phyloP scores from a whole-genome alignment of 106 monocot species.

The Hemerocallis citrina region DNA sequence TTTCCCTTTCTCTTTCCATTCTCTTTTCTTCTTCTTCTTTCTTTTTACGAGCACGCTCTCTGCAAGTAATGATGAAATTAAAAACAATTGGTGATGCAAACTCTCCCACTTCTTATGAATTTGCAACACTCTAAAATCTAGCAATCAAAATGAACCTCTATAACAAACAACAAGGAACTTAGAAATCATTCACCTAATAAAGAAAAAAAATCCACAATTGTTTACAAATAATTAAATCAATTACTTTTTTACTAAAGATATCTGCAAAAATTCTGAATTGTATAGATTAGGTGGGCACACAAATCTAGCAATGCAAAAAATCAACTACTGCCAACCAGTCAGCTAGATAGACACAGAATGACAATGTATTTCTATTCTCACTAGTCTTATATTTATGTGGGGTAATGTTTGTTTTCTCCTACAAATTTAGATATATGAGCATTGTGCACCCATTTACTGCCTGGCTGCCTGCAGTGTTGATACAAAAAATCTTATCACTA shows the following conservation, averaged over 20 bases:
- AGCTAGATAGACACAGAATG: background rate
- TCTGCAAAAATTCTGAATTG: background rate
- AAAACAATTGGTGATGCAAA: background rate
- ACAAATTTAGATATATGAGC: too few species aligned
- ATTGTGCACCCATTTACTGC: too few species aligned
- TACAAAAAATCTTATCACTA: too few species aligned
- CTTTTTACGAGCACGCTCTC: conserved; percentile 91
- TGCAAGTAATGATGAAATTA: conserved; percentile 18
- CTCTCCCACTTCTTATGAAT: background rate
- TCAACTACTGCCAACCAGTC: background rate
- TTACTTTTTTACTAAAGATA: background rate
- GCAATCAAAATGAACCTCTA: background rate
- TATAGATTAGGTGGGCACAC: background rate
- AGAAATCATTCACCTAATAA: background rate
- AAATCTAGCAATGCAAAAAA: background rate
- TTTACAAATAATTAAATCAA: background rate
- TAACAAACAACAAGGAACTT: background rate
- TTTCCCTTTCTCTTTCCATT: conserved; percentile 93
- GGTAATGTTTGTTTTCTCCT: background rate
- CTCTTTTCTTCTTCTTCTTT: conserved; percentile 95
- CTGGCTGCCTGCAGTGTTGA: too few species aligned
- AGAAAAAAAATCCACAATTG: background rate
- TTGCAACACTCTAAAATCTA: background rate
- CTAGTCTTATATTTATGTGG: background rate
- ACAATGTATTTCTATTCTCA: background rate